phyloP scores from a whole-genome alignment of 2,329 filamentous ascomycete genomes.

The Trichoderma koningii region DNA sequence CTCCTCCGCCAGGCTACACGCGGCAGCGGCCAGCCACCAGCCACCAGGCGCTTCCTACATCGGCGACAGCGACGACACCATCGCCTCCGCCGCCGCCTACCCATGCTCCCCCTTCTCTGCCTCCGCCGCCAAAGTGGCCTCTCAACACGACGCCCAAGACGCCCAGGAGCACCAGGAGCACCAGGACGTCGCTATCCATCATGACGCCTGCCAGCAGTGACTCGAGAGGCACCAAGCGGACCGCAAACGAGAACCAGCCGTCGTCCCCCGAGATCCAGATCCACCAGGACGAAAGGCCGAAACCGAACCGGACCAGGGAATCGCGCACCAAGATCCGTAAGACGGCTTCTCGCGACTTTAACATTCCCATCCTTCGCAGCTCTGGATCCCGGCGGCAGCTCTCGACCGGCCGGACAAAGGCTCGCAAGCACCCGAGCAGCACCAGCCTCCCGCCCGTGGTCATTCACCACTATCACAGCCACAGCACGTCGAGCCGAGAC shows the following conservation, averaged over 20 bases:
- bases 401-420: conserved; percentile 30
- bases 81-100: conserved; percentile 15
- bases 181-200: conserved; percentile 29
- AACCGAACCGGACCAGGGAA: conserved; percentile 23
- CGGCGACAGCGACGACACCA: conserved; percentile 1
- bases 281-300: conserved; percentile 22
- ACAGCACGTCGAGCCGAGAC: conserved; percentile 26
- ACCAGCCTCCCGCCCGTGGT: conserved; percentile 19
- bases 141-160: conserved; percentile 32
- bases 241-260: conserved; percentile 31
- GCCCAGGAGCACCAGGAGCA: conserved; percentile 29
- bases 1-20: conserved; percentile 28
- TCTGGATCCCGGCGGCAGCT: conserved; percentile 35
- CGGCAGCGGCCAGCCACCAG: conserved; percentile 22
- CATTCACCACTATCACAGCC: conserved; percentile 20
- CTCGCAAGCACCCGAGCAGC: conserved; percentile 27
- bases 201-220: conserved; percentile 40
- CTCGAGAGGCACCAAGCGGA: conserved; percentile 55
- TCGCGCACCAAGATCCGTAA: conserved; percentile 51
- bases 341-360: conserved; percentile 50
- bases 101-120: conserved; percentile 29
- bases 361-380: conserved; percentile 39
- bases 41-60: conserved; percentile 28
- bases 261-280: conserved; percentile 20
- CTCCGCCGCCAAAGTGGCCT: conserved; percentile 35